Evolutionary conservation across 2,329 filamentous ascomycete genomes (phyloP).

Genomic region (Chaetomiaceae sp.): DNA sequence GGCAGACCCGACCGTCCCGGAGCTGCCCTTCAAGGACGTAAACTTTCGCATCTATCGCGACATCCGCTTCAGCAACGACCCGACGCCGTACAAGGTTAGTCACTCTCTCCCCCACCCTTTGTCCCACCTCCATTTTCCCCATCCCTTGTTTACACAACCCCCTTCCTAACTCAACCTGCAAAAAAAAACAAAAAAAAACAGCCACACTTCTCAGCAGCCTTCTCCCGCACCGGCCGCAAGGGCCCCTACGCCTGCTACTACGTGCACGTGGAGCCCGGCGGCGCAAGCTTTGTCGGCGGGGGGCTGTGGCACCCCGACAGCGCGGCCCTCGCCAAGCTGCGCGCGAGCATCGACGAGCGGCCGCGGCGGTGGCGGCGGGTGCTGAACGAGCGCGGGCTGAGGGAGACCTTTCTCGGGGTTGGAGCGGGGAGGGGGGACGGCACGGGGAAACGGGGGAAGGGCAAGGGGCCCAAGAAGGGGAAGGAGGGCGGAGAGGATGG

Average conservation of each 20-base stretch:
- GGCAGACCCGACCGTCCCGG: conserved; percentile 76
- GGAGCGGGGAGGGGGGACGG: no score
- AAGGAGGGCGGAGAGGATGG: conserved; percentile 45
- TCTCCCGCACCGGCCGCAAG: conserved; percentile 83
- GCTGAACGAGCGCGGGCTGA: conserved; percentile 57
- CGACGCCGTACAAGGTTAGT: conserved; percentile 80
- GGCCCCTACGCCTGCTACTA: conserved; percentile 88
- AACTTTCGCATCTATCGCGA: conserved; percentile 87
- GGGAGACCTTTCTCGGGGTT: conserved; percentile 55
- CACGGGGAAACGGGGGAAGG: not conserved
- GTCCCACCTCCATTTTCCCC: conserved; percentile 10
- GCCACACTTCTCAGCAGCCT: conserved; percentile 80
- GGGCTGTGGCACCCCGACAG: conserved; percentile 78
- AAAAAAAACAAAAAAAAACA: not conserved
- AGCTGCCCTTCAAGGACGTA: conserved; percentile 79
- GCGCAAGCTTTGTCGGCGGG: conserved; percentile 68
- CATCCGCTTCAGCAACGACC: conserved; percentile 77
- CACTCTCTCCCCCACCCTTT: conserved; percentile 5
- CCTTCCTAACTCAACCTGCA: conserved; percentile 1
- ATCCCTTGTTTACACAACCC: conserved; percentile 20
- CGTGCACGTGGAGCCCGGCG: conserved; percentile 70
- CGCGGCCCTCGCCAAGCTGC: conserved; percentile 59
- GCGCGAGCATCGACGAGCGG: conserved; percentile 69
- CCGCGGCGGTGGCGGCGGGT: conserved; percentile 66
- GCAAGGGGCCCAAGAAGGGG: not conserved